Conservation (phyloP, 352 stramenopile genomes). For the Phytophthora meadii region DNA sequence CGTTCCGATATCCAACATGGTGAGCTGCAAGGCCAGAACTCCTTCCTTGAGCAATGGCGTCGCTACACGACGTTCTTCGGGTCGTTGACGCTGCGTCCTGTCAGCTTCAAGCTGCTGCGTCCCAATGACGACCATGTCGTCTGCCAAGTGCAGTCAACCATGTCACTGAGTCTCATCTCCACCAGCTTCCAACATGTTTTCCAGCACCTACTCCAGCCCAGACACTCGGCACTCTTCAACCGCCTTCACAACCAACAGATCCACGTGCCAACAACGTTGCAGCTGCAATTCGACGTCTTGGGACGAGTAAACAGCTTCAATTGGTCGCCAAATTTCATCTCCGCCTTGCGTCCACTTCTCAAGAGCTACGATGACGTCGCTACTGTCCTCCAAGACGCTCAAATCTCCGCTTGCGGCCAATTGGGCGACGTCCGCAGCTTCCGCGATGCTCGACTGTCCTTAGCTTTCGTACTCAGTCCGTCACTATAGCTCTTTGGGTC, state of each 20-base stretch:
- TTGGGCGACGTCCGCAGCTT: conserved; percentile 7
- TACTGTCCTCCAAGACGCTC: conserved; percentile 22
- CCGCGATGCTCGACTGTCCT: conserved; percentile 5
- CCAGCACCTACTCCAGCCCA: conserved; percentile 9
- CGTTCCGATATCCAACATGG: conserved; percentile 20
- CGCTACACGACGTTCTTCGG: conserved; percentile 30
- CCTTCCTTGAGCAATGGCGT: conserved; percentile 40
- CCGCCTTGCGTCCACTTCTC: conserved; percentile 23
- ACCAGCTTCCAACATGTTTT: conserved; percentile 14
- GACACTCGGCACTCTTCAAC: conserved; percentile 4
- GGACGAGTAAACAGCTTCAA: conserved; percentile 15
- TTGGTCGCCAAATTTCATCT: conserved; percentile 15
- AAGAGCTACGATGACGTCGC: conserved; percentile 24
- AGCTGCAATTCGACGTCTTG: conserved; percentile 20
- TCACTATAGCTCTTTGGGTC: not conserved
- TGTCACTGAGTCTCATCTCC: conserved; percentile 15
- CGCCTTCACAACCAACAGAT: conserved; percentile 14
- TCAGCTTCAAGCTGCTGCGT: conserved; percentile 14
- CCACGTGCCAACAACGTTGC: conserved; percentile 17
- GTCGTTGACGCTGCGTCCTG: conserved; percentile 2
- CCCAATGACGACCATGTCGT: not conserved
- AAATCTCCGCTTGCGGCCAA: conserved; percentile 23
- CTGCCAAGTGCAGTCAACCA: conserved; percentile 13
- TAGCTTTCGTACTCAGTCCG: conserved; percentile 24
- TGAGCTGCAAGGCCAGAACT: conserved; percentile 21